Evolutionary conservation across 2,329 filamentous ascomycete species (phyloP).

Genomic region (Sarocladiaceae sp.): DNA sequence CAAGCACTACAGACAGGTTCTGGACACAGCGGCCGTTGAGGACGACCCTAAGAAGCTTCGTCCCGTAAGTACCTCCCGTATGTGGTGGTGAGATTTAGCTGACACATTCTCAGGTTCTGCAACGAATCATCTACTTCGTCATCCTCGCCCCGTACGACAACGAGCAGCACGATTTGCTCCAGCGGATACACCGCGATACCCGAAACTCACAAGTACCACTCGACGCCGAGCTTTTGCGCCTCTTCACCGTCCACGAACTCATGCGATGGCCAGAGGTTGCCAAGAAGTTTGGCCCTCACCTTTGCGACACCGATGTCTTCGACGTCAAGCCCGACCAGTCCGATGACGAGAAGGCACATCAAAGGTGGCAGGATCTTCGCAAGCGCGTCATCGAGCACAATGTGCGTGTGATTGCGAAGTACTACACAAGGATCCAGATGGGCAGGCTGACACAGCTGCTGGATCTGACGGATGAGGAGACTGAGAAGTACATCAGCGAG

Average conservation of each 20-base stretch:
- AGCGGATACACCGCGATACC: slow-evolving; percentile 82
- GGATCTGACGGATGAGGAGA: slow-evolving; percentile 91
- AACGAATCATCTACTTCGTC: slow-evolving; percentile 95
- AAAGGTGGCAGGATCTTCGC: slow-evolving; percentile 89
- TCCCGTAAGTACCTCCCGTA: slow-evolving; percentile 55
- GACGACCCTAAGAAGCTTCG: slow-evolving; percentile 81
- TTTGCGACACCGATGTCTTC: slow-evolving; percentile 89
- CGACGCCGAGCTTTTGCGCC: slow-evolving; percentile 83
- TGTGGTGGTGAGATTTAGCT: slow-evolving; percentile 11
- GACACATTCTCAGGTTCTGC: slow-evolving; percentile 60
- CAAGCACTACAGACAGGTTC: slow-evolving; percentile 95
- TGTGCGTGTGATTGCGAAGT: slow-evolving; percentile 93
- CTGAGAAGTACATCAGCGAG: slow-evolving; percentile 98
- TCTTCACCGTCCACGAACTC: slow-evolving; percentile 92
- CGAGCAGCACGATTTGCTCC: slow-evolving; percentile 94
- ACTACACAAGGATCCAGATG: slow-evolving; percentile 97
- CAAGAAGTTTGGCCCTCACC: slow-evolving; percentile 80
- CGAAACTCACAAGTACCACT: slow-evolving; percentile 73
- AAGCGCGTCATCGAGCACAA: slow-evolving; percentile 99
- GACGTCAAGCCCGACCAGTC: slow-evolving; percentile 61
- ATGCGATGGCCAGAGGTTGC: slow-evolving; percentile 98
- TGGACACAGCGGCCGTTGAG: slow-evolving; percentile 94
- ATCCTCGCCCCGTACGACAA: slow-evolving; percentile 97
- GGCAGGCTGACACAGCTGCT: slow-evolving; percentile 84
- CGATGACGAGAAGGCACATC: slow-evolving; percentile 73